phyloP scores from a whole-genome alignment of 73 alveolate genomes.

The Tetrahymena thermophila region DNA sequence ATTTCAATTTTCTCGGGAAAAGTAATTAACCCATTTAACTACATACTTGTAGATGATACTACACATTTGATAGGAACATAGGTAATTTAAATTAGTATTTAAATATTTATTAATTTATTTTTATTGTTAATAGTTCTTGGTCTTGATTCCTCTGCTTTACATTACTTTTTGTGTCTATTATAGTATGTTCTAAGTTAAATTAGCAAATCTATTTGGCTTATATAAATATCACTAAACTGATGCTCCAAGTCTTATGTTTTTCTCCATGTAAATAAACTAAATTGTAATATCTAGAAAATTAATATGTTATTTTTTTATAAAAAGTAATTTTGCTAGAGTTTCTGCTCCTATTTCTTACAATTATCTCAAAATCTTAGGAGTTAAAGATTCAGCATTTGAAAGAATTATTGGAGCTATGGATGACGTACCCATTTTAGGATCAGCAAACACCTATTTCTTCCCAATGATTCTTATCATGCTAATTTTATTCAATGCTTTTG shows the following conservation, averaged over 20 bases:
- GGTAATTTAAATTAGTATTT: not conserved
- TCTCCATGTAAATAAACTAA: slow-evolving; percentile 13
- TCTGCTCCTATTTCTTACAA: not conserved
- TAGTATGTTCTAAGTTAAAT: slow-evolving; percentile 17
- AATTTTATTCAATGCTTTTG: not conserved
- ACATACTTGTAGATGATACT: not conserved
- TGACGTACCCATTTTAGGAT: not conserved
- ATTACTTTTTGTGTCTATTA: slow-evolving; percentile 31
- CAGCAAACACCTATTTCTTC: not conserved
- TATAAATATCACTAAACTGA: slow-evolving; percentile 35
- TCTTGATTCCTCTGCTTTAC: slow-evolving; percentile 7
- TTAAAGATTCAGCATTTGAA: not conserved
- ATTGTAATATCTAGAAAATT: not conserved
- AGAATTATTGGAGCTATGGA: not conserved
- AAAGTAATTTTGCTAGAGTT: not conserved
- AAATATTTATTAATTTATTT: not conserved
- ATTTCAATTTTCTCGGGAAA: not conserved
- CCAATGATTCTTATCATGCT: not conserved
- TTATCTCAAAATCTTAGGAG: not conserved
- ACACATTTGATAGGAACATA: not conserved
- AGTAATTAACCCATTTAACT: not conserved
- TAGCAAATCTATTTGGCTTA: slow-evolving; percentile 10
- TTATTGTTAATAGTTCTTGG: not conserved
- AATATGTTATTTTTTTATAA: not conserved
- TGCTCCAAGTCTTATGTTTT: slow-evolving; percentile 42